Percentiles rank a stretch among this genome's conserved stretches.
These are phyloP conservation scores for Aspergillus eucalypticola DNA, from an alignment of 2,329 filamentous ascomycete genomes.

Conservation along the genomic window DNA sequence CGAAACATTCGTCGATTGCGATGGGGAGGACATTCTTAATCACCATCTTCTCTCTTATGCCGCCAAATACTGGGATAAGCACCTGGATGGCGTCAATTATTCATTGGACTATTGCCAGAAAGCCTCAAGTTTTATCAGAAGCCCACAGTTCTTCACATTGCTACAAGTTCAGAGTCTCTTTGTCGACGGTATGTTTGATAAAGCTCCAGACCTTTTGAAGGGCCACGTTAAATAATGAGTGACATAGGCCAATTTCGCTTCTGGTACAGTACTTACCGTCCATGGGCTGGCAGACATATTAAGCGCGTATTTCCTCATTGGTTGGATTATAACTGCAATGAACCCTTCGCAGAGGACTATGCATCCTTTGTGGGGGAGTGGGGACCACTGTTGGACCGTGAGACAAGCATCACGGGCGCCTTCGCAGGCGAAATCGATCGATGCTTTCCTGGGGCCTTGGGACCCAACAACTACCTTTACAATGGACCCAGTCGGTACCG, in stretches of 20 bases:
- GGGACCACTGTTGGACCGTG: constrained; percentile 1
- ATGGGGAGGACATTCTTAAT: background rate
- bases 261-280: background rate
- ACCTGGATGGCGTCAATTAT: background rate
- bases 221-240: background rate
- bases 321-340: background rate
- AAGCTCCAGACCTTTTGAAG: too few relatives aligned
- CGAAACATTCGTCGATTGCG: background rate
- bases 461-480: constrained; percentile 2
- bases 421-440: constrained; percentile 7
- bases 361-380: constrained; percentile 4
- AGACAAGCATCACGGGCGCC: background rate
- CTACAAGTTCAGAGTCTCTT: constrained; percentile 6
- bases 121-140: background rate
- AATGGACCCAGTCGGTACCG: background rate
- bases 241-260: constrained; percentile 1
- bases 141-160: constrained; percentile 4
- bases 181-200: background rate
- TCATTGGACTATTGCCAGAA: background rate
- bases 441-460: constrained; percentile 8
- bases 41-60: constrained; percentile 7
- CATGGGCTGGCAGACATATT: background rate
- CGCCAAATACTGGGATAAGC: constrained; percentile 10
- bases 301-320: constrained; percentile 6
- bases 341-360: background rate